These are phyloP conservation scores for Exidia glandulosa DNA, from an alignment of 768 basidiomycete species.

Conservation along the genomic window DNA sequence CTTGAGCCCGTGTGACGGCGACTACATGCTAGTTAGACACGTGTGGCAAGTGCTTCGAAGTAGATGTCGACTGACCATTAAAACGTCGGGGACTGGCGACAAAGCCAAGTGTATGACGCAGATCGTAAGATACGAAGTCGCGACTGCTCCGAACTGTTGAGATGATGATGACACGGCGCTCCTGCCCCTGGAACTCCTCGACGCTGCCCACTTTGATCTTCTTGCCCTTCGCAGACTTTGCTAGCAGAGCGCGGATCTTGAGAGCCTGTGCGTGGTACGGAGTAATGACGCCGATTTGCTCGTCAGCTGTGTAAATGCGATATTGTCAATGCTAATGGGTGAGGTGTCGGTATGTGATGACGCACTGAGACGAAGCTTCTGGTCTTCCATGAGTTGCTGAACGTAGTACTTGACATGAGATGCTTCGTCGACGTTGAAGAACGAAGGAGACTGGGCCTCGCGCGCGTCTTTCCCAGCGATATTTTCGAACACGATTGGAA, in stretches of 20 bases:
- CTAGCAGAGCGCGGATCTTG: conserved; percentile 33
- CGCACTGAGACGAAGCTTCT: conserved; percentile 9
- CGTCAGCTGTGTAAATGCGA: conserved; percentile 24
- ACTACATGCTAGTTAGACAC: conserved; percentile 22
- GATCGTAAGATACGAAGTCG: conserved; percentile 16
- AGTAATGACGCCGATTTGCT: conserved; percentile 48
- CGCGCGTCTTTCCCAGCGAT: conserved; percentile 50
- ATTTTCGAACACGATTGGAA: conserved; percentile 54
- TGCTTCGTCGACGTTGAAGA: conserved; percentile 56
- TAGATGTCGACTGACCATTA: too few species aligned
- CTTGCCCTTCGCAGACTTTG: conserved; percentile 13
- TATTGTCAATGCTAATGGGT: background rate
- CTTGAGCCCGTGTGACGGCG: conserved; percentile 50
- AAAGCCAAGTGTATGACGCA: conserved; percentile 24
- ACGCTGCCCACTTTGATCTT: conserved; percentile 51
- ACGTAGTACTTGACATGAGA: conserved; percentile 41
- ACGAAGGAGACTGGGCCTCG: conserved; percentile 58
- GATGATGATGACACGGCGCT: conserved; percentile 27
- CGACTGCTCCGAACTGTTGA: conserved; percentile 29
- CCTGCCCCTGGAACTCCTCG: conserved; percentile 59
- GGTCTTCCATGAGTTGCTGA: conserved; percentile 23
- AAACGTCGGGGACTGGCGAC: conserved; percentile 25
- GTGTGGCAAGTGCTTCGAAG: too few species aligned
- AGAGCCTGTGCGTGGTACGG: conserved; percentile 52
- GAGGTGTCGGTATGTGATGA: background rate